phyloP scores from a whole-genome alignment of 2,329 filamentous ascomycete species.

The Phyllosticta citrichinensis region DNA sequence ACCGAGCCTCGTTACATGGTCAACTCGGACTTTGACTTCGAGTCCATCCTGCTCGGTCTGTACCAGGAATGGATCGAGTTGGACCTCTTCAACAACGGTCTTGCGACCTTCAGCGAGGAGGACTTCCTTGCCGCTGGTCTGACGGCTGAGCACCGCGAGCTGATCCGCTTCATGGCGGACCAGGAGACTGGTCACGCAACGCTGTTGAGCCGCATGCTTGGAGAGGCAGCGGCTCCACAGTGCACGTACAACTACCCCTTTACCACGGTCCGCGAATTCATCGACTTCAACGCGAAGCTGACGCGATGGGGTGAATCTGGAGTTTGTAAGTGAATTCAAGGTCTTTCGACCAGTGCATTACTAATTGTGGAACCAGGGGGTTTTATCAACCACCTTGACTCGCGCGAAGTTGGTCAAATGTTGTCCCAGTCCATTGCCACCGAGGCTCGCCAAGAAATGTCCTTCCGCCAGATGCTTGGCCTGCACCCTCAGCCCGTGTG shows the following conservation, averaged over 20 bases:
- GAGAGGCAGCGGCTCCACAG: slow-evolving; percentile 56
- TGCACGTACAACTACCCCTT: slow-evolving; percentile 79
- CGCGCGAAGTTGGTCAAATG: slow-evolving; percentile 61
- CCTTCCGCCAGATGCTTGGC: slow-evolving; percentile 74
- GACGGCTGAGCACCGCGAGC: slow-evolving; percentile 55
- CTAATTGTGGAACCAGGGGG: slow-evolving; percentile 34
- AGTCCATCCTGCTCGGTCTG: slow-evolving; percentile 62
- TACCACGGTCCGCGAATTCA: slow-evolving; percentile 61
- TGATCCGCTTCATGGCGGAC: slow-evolving; percentile 67
- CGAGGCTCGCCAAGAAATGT: slow-evolving; percentile 73
- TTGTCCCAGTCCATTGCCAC: slow-evolving; percentile 67
- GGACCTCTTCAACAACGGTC: slow-evolving; percentile 69
- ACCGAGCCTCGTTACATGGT: slow-evolving; percentile 65
- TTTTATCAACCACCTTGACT: slow-evolving; percentile 68
- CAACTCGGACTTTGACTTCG: slow-evolving; percentile 73
- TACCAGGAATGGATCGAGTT: slow-evolving; percentile 83
- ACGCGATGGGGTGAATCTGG: slow-evolving; percentile 72
- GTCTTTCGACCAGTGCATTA: background rate
- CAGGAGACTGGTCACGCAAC: slow-evolving; percentile 73
- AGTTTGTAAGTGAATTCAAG: slow-evolving; percentile 42
- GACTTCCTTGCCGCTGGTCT: slow-evolving; percentile 63
- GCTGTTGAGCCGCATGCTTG: slow-evolving; percentile 67
- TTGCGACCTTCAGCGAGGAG: slow-evolving; percentile 56
- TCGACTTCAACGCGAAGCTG: slow-evolving; percentile 80
- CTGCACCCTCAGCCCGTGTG: slow-evolving; percentile 74